These are phyloP conservation scores for Dryadomyces quercivorus DNA, from an alignment of 2,329 filamentous ascomycete species.

Conservation along the genomic window DNA sequence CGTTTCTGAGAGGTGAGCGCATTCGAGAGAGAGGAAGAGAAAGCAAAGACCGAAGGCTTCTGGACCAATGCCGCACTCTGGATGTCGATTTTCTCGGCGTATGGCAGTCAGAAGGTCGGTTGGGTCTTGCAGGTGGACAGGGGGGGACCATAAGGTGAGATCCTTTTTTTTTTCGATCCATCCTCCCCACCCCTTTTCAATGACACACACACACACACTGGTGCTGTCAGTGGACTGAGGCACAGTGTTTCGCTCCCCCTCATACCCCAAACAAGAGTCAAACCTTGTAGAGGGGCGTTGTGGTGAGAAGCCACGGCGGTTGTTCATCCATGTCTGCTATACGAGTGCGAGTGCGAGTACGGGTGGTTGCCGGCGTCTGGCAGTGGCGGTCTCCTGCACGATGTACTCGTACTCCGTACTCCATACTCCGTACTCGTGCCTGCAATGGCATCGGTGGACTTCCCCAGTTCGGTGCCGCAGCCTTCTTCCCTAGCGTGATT, in stretches of 20 bases:
- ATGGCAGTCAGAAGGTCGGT: no score
- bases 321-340: no score
- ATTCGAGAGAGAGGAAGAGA: background rate
- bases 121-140: no score
- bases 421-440: no score
- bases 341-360: no score
- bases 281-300: no score
- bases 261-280: slow-evolving; percentile 31
- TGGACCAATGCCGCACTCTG: background rate
- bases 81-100: no score
- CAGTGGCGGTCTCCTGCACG: no score
- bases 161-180: background rate
- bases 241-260: slow-evolving; percentile 2
- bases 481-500: background rate
- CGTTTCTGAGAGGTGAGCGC: background rate
- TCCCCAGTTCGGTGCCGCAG: background rate
- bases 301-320: no score
- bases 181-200: background rate
- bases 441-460: background rate
- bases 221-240: background rate
- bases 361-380: no score
- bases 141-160: slow-evolving; percentile 5
- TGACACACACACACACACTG: background rate
- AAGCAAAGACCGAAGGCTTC: background rate
- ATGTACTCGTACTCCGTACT: no score